Evolutionary conservation across 441 rosid species (phyloP), one percentile per base, ranked within the genome.

Genomic region (Erysimum cheiri): DNA sequence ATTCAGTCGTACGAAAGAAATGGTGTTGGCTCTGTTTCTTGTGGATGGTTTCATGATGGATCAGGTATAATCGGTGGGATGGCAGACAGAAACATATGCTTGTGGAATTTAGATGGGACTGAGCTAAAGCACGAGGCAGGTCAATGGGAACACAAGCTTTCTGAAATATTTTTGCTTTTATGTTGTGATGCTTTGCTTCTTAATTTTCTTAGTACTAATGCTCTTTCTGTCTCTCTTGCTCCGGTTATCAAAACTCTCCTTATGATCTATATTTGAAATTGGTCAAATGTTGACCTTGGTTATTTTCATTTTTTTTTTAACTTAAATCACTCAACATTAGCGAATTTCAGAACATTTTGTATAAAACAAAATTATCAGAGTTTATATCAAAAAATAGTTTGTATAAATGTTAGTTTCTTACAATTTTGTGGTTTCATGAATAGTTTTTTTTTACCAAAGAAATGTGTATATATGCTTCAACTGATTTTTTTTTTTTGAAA

Each of bases 31-130:
- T 49, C 85, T 37, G 55, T 87, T 55, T 86, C 94, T 28, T 88
- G 94, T 48, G 91, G 85, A 40, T 88, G 91, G 94, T 78, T 78
- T 53, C 80, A 87, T 8, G 82, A 84, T 58, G 87, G 90, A 35
- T 74, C 32, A 58, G 80, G 86, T 41, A 77, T 88, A 70, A 80
- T 83, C 64, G 76, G 78, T 10, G 91, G 84, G 9, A 63, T 85
- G 78, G 73, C 57, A 59, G 94, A 88, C 60, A 76, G 64, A 80
- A 80, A 83, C 79, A 82, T 86, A 60, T 84, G 81, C 64, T 60
- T 84, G 76, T 19, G n/a, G n/a, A n/a, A n/a, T n/a, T n/a, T n/a
- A n/a, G n/a, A n/a, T n/a, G n/a, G n/a, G n/a, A n/a, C n/a, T n/a
- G n/a, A n/a, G n/a, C n/a, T n/a, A n/a, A n/a, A n/a, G n/a, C n/a